Conservation (phyloP, 305 asterid genomes). For the Plantago coronopus region DNA sequence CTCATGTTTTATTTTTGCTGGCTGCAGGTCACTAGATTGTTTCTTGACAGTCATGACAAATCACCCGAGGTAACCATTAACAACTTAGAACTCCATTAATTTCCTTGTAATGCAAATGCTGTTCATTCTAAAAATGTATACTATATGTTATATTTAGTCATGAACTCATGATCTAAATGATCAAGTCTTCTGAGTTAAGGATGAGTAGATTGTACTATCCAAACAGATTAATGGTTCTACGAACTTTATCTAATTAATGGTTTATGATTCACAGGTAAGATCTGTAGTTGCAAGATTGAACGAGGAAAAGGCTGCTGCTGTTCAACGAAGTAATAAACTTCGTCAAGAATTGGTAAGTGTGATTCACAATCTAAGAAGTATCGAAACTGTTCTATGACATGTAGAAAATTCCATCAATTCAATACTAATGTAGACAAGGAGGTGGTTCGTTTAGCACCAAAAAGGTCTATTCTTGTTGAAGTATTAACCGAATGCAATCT, state of each 20-base stretch:
- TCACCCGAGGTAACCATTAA: constrained; percentile 45
- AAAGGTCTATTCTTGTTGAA: not conserved
- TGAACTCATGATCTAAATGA: too few species aligned
- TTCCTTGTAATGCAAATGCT: too few species aligned
- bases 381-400: not conserved
- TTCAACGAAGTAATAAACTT: constrained; percentile 48
- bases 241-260: not conserved
- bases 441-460: not conserved
- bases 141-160: too few species aligned
- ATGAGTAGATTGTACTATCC: too few species aligned
- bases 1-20: not conserved
- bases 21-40: constrained; percentile 31
- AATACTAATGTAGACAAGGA: not conserved
- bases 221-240: too few species aligned
- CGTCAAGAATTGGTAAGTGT: constrained; percentile 61
- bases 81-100: too few species aligned
- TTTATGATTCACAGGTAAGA: constrained; percentile 42
- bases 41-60: constrained; percentile 36
- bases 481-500: too few species aligned
- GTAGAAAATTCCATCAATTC: not conserved
- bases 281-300: constrained; percentile 51
- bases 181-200: too few species aligned
- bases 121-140: too few species aligned
- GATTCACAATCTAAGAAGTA: too few species aligned
- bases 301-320: constrained; percentile 62